phyloP scores from a whole-genome alignment of 169 alveolate species.

The Eimeria necatrix region DNA sequence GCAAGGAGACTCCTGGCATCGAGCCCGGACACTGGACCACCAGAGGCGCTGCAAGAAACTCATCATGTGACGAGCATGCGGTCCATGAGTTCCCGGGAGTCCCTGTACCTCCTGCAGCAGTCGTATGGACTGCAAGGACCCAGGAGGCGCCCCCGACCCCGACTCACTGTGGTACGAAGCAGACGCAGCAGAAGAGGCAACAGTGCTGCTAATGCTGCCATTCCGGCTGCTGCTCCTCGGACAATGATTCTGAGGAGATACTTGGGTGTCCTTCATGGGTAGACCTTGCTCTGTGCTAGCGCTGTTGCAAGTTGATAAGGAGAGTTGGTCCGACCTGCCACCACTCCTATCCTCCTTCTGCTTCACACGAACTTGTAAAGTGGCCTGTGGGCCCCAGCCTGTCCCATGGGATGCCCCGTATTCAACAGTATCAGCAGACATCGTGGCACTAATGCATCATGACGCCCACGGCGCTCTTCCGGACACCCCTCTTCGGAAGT shows the following conservation, averaged over 20 bases:
- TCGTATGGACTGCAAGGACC: conserved; percentile 23
- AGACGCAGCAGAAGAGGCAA: too few species aligned
- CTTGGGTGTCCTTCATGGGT: neutral
- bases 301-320: neutral
- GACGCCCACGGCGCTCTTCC: too few species aligned
- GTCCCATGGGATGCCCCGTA: neutral
- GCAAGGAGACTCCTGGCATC: neutral
- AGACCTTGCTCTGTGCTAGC: neutral
- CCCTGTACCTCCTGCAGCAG: conserved; percentile 27
- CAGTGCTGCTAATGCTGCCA: neutral
- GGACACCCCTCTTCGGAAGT: too few species aligned
- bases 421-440: neutral
- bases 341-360: neutral
- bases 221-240: neutral
- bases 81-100: conserved; percentile 49
- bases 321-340: neutral
- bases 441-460: neutral
- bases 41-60: conserved; percentile 33
- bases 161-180: neutral
- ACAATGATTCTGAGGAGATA: neutral
- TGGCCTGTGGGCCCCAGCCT: neutral
- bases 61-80: conserved; percentile 30
- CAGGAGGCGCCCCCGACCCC: neutral
- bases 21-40: neutral
- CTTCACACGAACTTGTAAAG: neutral